Evolutionary conservation across 2,329 filamentous ascomycete species (phyloP).

Genomic region (Pseudocercospora fuligena): DNA sequence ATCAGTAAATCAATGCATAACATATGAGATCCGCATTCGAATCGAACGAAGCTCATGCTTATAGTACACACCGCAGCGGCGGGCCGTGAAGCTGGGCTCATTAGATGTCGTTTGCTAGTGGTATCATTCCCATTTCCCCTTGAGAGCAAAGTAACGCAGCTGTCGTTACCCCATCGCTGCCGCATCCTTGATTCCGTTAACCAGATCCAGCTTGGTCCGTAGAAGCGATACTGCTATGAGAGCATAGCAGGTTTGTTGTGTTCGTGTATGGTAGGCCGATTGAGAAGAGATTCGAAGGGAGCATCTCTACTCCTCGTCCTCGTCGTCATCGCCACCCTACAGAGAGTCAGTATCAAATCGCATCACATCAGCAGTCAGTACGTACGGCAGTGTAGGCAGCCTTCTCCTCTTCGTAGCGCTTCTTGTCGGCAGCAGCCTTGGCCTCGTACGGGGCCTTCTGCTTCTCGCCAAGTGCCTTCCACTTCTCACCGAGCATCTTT

Average conservation of each 20-base stretch:
- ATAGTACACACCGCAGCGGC: conserved; percentile 27
- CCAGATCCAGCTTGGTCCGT: conserved; percentile 13
- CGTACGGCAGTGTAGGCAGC: conserved; percentile 78
- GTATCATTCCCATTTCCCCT: conserved; percentile 29
- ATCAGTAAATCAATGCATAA: conserved; percentile 2
- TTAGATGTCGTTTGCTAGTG: conserved; percentile 24
- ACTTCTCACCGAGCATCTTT: conserved; percentile 96
- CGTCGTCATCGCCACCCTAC: conserved; percentile 44
- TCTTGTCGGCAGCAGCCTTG: conserved; percentile 97
- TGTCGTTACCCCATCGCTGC: conserved; percentile 24
- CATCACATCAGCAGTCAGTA: neutral
- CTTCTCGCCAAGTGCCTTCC: conserved; percentile 95
- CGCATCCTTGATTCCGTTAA: conserved; percentile 17
- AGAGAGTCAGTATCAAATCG: conserved; percentile 25
- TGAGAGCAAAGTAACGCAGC: conserved; percentile 27
- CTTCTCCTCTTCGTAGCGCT: conserved; percentile 99
- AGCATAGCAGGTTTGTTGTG: conserved; percentile 8
- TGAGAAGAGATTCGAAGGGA: neutral
- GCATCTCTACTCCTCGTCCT: conserved; percentile 42
- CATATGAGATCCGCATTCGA: conserved; percentile 9
- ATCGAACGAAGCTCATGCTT: conserved; percentile 18
- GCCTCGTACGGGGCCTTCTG: conserved; percentile 93
- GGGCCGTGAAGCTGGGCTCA: conserved; percentile 22
- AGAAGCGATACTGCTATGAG: conserved; percentile 16
- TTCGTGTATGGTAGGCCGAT: neutral